phyloP scores from a whole-genome alignment of 768 basidiomycete genomes.

The Leccinum uliginosum region DNA sequence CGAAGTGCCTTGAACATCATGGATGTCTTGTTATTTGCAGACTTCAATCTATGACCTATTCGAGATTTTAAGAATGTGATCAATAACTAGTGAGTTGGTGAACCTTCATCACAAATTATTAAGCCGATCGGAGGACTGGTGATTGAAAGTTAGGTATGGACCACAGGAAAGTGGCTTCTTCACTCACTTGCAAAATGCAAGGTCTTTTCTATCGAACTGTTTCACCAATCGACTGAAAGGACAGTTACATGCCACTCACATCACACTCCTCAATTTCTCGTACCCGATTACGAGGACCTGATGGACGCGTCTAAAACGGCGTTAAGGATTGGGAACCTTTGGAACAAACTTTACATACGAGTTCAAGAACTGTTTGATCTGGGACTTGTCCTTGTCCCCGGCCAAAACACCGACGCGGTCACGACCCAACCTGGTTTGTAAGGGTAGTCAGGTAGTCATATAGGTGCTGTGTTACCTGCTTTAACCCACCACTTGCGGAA shows the following conservation, averaged over 20 bases:
- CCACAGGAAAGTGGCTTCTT: not conserved
- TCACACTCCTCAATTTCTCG: constrained; percentile 78
- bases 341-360: constrained; percentile 42
- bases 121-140: constrained; percentile 84
- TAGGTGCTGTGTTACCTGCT: not conserved
- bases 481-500: constrained; percentile 85
- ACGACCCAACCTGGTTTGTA: constrained; percentile 44
- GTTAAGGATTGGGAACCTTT: not conserved
- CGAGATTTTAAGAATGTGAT: not conserved
- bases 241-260: constrained; percentile 45
- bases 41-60: constrained; percentile 86
- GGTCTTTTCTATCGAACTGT: constrained; percentile 40
- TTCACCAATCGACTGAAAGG: not conserved
- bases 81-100: not conserved
- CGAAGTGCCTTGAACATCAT: constrained; percentile 77
- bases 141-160: not conserved
- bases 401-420: constrained; percentile 55
- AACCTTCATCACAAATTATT: constrained; percentile 94
- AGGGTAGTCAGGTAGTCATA: constrained; percentile 1
- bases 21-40: constrained; percentile 85
- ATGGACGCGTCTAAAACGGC: constrained; percentile 52
- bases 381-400: constrained; percentile 53
- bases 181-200: constrained; percentile 62
- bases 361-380: constrained; percentile 69
- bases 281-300: constrained; percentile 94